Conservation (phyloP, 2,329 filamentous ascomycete species). For the Cladobotryum protrusum region DNA sequence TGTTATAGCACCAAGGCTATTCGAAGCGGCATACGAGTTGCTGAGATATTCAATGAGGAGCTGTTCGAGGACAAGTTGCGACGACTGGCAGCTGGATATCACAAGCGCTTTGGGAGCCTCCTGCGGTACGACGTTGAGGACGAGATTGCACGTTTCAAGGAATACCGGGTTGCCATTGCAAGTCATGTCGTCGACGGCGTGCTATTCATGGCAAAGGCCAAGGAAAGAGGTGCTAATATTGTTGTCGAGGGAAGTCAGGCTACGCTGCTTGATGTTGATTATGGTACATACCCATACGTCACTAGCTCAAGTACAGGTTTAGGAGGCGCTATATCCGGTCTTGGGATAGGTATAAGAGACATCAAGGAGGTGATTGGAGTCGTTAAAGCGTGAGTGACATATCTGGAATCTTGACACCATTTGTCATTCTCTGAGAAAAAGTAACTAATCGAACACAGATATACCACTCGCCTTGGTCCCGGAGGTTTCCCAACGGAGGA, state of each 20-base stretch:
- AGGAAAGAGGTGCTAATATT: conserved; percentile 53
- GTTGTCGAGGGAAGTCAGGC: conserved; percentile 59
- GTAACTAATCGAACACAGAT: conserved; percentile 26
- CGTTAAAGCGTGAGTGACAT: conserved; percentile 53
- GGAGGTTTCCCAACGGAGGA: conserved; percentile 65
- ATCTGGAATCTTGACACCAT: conserved; percentile 15
- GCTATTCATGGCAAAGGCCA: conserved; percentile 55
- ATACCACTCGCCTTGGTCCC: conserved; percentile 57
- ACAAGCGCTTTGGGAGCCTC: conserved; percentile 62
- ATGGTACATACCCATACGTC: conserved; percentile 19
- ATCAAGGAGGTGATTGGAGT: conserved; percentile 57
- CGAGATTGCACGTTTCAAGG: conserved; percentile 57
- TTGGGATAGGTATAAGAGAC: conserved; percentile 55
- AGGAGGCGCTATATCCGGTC: conserved; percentile 29
- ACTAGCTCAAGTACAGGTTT: conserved; percentile 13
- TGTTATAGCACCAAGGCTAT: background rate
- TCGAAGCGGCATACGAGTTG: conserved; percentile 59
- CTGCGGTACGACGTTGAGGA: conserved; percentile 61
- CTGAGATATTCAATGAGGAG: conserved; percentile 61
- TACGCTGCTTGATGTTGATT: conserved; percentile 11
- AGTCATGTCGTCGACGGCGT: conserved; percentile 62
- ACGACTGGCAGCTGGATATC: conserved; percentile 51
- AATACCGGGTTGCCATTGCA: conserved; percentile 50
- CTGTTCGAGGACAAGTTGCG: conserved; percentile 62
- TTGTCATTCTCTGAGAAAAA: conserved; percentile 8